Conservation (phyloP, 768 basidiomycete species). For the Suillus sp. region DNA sequence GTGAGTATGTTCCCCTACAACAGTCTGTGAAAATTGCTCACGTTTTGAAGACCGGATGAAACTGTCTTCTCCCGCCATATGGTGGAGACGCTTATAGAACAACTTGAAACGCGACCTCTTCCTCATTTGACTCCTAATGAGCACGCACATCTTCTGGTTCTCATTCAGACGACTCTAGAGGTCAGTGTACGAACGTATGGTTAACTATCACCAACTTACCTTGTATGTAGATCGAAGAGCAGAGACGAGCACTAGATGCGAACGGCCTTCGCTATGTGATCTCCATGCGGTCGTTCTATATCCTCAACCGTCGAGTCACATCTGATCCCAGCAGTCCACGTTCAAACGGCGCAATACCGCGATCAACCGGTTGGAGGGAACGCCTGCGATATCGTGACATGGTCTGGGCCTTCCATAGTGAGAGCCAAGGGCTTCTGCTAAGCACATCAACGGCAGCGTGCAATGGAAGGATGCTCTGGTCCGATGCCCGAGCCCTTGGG, state of each 20-base stretch:
- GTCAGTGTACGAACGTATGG: conserved; percentile 41
- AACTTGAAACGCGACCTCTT: conserved; percentile 62
- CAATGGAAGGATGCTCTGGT: conserved; percentile 86
- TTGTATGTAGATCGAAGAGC: conserved; percentile 74
- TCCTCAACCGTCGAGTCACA: conserved; percentile 66
- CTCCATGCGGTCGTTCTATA: conserved; percentile 90
- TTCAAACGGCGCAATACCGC: conserved; percentile 43
- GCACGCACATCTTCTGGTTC: conserved; percentile 77
- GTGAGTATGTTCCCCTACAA: conserved; percentile 37
- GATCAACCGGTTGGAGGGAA: conserved; percentile 60
- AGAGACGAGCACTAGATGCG: conserved; percentile 85
- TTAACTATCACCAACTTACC: conserved; percentile 11
- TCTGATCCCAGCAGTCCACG: conserved; percentile 49
- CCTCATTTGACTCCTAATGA: conserved; percentile 79
- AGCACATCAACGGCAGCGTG: conserved; percentile 71
- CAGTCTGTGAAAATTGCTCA: conserved; percentile 13
- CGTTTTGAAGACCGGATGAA: conserved; percentile 46
- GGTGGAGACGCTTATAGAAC: conserved; percentile 61
- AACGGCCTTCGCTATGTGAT: conserved; percentile 93
- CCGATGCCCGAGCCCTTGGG: conserved; percentile 83
- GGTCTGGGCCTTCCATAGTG: conserved; percentile 96
- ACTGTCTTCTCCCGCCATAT: conserved; percentile 61
- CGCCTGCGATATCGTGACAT: conserved; percentile 92
- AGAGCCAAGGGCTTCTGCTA: conserved; percentile 85
- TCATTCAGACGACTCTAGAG: conserved; percentile 87